Conservation (phyloP, 2,329 filamentous ascomycete species). For the Clonostachys rhizophaga region DNA sequence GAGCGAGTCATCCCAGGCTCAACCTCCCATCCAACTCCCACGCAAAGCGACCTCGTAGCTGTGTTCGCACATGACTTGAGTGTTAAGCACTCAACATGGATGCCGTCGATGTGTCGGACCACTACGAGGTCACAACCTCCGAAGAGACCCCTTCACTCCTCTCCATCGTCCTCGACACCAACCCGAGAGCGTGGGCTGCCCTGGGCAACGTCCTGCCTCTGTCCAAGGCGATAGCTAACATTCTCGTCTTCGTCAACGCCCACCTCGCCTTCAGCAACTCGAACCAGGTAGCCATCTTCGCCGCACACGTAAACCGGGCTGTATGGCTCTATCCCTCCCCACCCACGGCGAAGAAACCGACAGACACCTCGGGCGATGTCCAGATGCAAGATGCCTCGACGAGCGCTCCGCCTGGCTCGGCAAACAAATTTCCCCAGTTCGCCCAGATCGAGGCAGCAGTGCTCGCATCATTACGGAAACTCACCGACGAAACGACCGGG, state of each 20-base stretch:
- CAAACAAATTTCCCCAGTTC: constrained; percentile 94
- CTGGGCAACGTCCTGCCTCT: constrained; percentile 72
- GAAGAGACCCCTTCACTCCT: constrained; percentile 74
- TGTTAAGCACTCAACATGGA: constrained; percentile 37
- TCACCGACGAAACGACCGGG: constrained; percentile 65
- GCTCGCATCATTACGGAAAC: constrained; percentile 64
- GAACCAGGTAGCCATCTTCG: constrained; percentile 89
- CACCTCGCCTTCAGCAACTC: constrained; percentile 91
- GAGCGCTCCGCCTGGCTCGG: constrained; percentile 31
- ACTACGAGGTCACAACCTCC: constrained; percentile 51
- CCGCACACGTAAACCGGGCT: constrained; percentile 81
- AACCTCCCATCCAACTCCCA: no score
- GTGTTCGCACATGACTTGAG: no score
- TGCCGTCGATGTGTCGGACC: constrained; percentile 51
- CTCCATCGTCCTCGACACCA: constrained; percentile 90
- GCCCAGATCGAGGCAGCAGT: constrained; percentile 80
- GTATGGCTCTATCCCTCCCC: constrained; percentile 79
- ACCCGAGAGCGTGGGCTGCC: constrained; percentile 88
- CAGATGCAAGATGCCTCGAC: constrained; percentile 47
- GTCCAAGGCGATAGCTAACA: constrained; percentile 76
- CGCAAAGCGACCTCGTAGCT: no score
- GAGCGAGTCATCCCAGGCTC: no score
- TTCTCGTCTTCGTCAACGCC: constrained; percentile 95
- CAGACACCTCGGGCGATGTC: constrained; percentile 42
- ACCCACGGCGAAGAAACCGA: constrained; percentile 14